Conservation (phyloP, 495 filamentous ascomycete genomes). For the Trichoderma parareesei region DNA sequence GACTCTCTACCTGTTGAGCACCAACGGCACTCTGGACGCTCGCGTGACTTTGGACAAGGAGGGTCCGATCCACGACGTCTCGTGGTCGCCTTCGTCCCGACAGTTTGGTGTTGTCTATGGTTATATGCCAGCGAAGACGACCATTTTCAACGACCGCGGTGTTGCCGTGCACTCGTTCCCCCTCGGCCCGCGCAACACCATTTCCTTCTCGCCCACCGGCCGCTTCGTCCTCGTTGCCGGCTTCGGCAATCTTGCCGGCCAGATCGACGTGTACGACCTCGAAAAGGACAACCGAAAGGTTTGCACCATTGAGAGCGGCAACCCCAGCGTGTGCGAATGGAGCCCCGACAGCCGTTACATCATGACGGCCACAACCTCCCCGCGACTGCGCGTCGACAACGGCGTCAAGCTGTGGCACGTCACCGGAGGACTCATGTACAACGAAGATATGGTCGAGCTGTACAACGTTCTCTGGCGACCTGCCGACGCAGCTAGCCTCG, state of each 20-base stretch:
- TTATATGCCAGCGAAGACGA: constrained; percentile 96
- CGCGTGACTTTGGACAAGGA: constrained; percentile 92
- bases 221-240: constrained; percentile 90
- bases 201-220: constrained; percentile 88
- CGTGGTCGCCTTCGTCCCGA: constrained; percentile 94
- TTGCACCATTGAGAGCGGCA: constrained; percentile 89
- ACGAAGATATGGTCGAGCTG: constrained; percentile 85
- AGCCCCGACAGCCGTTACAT: constrained; percentile 92
- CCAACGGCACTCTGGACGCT: constrained; percentile 86
- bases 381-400: constrained; percentile 90
- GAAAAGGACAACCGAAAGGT: constrained; percentile 87
- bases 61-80: constrained; percentile 94
- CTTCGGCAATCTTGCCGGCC: constrained; percentile 93
- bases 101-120: constrained; percentile 97
- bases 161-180: constrained; percentile 74
- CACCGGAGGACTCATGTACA: constrained; percentile 83
- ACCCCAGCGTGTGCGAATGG: constrained; percentile 92
- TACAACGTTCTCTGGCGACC: constrained; percentile 92
- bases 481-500: constrained; percentile 49
- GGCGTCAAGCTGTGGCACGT: constrained; percentile 94
- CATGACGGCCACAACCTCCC: constrained; percentile 92
- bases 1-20: constrained; percentile 88
- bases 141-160: constrained; percentile 85
- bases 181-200: constrained; percentile 84
- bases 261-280: constrained; percentile 95